These are phyloP conservation scores for Colletotrichum destructivum DNA, from an alignment of 2,329 filamentous ascomycete species.

Conservation along the genomic window DNA sequence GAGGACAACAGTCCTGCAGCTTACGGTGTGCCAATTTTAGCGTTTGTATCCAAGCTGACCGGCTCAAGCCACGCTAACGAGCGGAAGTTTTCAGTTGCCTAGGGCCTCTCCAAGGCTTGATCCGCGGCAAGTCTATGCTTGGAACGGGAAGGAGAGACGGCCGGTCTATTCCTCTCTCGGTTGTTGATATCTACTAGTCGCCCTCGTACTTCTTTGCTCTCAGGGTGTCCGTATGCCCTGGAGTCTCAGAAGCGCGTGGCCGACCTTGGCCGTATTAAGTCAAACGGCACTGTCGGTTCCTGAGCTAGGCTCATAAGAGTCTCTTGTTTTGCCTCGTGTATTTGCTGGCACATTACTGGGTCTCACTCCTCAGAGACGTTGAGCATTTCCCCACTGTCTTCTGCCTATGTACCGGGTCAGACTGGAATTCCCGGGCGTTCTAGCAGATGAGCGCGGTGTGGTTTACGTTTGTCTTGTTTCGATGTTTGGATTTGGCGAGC, in stretches of 20 bases:
- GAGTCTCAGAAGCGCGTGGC: slow-evolving; percentile 2
- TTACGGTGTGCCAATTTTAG: slow-evolving; percentile 23
- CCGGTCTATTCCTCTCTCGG: slow-evolving; percentile 12
- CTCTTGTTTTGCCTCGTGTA: neutral
- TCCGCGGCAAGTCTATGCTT: slow-evolving; percentile 26
- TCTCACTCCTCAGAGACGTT: slow-evolving; percentile 4
- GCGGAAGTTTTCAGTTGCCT: slow-evolving; percentile 27
- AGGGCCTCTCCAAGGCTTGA: slow-evolving; percentile 25
- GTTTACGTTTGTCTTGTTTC: neutral
- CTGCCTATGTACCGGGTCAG: neutral
- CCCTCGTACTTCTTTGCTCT: slow-evolving; percentile 5
- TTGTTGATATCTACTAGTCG: slow-evolving; percentile 2
- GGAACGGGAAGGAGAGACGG: slow-evolving; percentile 20
- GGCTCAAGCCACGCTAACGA: slow-evolving; percentile 20
- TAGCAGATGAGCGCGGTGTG: neutral
- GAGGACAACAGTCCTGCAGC: slow-evolving; percentile 15
- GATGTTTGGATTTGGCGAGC: neutral
- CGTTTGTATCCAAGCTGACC: neutral
- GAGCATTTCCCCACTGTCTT: neutral
- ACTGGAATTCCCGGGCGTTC: neutral
- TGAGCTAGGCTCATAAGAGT: slow-evolving; percentile 24
- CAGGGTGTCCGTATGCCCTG: slow-evolving; percentile 1
- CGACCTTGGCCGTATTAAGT: slow-evolving; percentile 22
- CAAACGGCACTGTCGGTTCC: slow-evolving; percentile 27
- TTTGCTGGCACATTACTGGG: neutral